Conservation (phyloP, 1,284 basidiomycete species). For the Boletellus deceptivus region DNA sequence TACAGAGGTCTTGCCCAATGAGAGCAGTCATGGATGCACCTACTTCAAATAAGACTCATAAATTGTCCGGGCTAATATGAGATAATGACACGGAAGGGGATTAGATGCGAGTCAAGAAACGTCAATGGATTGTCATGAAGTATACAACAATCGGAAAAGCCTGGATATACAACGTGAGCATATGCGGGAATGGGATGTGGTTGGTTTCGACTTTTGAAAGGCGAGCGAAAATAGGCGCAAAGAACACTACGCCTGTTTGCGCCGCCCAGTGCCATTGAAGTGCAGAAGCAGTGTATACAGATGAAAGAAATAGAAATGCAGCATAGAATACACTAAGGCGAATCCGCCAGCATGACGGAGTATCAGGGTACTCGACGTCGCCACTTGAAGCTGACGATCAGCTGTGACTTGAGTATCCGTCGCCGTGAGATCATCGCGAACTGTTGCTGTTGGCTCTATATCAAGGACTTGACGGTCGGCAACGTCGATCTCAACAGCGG, state of each 20-base stretch:
- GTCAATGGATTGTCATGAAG: slow-evolving; percentile 6
- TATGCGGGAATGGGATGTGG: slow-evolving; percentile 10
- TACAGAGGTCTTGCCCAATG: too few relatives aligned
- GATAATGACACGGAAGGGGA: slow-evolving; percentile 28
- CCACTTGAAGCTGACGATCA: slow-evolving; percentile 21
- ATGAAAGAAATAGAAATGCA: slow-evolving; percentile 51
- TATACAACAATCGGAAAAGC: slow-evolving; percentile 31
- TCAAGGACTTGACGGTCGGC: slow-evolving; percentile 13
- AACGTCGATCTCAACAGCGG: slow-evolving; percentile 19
- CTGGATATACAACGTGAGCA: slow-evolving; percentile 31
- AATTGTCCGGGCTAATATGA: slow-evolving; percentile 11
- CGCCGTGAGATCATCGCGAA: slow-evolving; percentile 16
- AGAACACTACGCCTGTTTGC: slow-evolving; percentile 27
- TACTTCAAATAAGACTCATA: slow-evolving; percentile 11
- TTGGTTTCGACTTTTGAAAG: slow-evolving; percentile 3
- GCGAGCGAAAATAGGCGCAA: background rate
- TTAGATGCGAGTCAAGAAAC: slow-evolving; percentile 34
- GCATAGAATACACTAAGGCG: slow-evolving; percentile 43
- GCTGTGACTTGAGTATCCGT: slow-evolving; percentile 20
- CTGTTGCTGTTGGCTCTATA: slow-evolving; percentile 26
- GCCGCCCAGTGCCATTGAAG: slow-evolving; percentile 31
- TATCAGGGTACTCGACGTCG: slow-evolving; percentile 30
- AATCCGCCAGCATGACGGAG: slow-evolving; percentile 42
- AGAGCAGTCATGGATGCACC: background rate
- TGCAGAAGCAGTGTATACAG: slow-evolving; percentile 50